These are phyloP conservation scores for Carallia brachiata DNA, from an alignment of 345 rosid genomes.

Conservation along the genomic window DNA sequence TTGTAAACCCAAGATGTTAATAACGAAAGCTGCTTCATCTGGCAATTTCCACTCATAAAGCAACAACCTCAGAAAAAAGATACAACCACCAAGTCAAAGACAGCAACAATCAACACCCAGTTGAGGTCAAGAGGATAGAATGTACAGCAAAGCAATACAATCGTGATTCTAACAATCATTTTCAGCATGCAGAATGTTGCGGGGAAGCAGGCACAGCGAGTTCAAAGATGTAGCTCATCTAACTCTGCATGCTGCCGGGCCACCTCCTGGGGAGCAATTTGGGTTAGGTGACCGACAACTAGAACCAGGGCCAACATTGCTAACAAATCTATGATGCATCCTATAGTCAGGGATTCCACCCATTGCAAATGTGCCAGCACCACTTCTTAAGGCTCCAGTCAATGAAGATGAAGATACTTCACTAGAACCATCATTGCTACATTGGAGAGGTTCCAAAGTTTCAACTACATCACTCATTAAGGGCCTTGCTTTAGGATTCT, in stretches of 20 bases:
- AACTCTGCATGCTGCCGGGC: slow-evolving; percentile 79
- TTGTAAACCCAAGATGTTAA: background rate
- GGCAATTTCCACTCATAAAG: slow-evolving; percentile 18
- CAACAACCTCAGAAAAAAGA: slow-evolving; percentile 16
- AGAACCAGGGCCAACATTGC: slow-evolving; percentile 76
- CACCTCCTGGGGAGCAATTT: slow-evolving; percentile 66
- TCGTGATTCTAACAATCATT: too few species aligned
- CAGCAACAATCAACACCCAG: slow-evolving; percentile 32
- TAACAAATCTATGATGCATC: slow-evolving; percentile 52
- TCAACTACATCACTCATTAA: slow-evolving; percentile 95
- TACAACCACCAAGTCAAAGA: slow-evolving; percentile 32
- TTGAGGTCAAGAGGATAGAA: slow-evolving; percentile 15
- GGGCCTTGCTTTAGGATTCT: slow-evolving; percentile 97
- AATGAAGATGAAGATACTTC: slow-evolving; percentile 41
- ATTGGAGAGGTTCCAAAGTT: slow-evolving; percentile 89
- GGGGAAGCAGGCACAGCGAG: slow-evolving; percentile 39
- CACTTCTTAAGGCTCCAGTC: slow-evolving; percentile 31
- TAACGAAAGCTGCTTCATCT: slow-evolving; percentile 11
- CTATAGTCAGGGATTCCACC: slow-evolving; percentile 68
- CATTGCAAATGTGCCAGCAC: slow-evolving; percentile 59
- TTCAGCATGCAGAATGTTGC: slow-evolving; percentile 24
- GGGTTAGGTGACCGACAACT: slow-evolving; percentile 84
- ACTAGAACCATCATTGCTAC: slow-evolving; percentile 41
- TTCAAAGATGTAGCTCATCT: slow-evolving; percentile 56
- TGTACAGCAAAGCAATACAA: slow-evolving; percentile 20